Base-by-base conservation (phyloP, 2,329 filamentous ascomycete genomes). In the Clarireedia paspali region DNA sequence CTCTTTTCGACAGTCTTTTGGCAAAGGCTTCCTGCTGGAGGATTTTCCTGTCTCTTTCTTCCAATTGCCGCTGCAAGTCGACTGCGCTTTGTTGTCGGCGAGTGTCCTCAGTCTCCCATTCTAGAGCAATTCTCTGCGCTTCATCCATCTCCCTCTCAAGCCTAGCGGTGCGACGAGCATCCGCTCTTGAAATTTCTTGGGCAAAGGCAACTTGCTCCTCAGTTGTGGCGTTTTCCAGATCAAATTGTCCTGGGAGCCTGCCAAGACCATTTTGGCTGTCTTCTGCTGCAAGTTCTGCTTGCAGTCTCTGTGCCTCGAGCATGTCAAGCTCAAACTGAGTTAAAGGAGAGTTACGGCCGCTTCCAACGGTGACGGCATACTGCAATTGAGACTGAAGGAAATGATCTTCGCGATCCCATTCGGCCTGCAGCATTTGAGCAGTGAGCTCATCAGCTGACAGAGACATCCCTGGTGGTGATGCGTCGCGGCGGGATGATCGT, bases 361-460 rank as follows among this genome's bases (percentile, higher is more conserved):
- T 40, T 44, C 42, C 42, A 12, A 47, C 15, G 9, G 39, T 30
- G n/a, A 34, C 24, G 30, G 44, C 52, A 48, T 48, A 54, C 38
- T 6, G 45, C n/a, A 55, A 26, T 17, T 55, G 53, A 14, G 27
- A 36, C 7, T 50, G 53, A 36, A 55, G 39, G 26, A 55, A 26
- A 38, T 55, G 26, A 36, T 55, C n/a, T 39, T 55, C 53, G 6
- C 36, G 47, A 12, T 55, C 53, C 53, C 53, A 55, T 26, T 55
- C 38, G 23, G 53, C 53, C 45, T 55, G 53, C 2, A 55, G 47
- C 26, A 26, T 50, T 36, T 50, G 47, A 12, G 53, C 53, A 4
- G 53, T 55, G 17, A 44, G 38, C 17, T 55, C 47, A 6, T 55
- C 53, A 9, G 53, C 30, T 27, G 53, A 38, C 15, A 50, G 20